A percentile compares a stretch with the other conserved stretches of the same genome.
These are phyloP conservation scores for Cytospora mali DNA, from an alignment of 2,329 filamentous ascomycete species.

Conservation along the genomic window DNA sequence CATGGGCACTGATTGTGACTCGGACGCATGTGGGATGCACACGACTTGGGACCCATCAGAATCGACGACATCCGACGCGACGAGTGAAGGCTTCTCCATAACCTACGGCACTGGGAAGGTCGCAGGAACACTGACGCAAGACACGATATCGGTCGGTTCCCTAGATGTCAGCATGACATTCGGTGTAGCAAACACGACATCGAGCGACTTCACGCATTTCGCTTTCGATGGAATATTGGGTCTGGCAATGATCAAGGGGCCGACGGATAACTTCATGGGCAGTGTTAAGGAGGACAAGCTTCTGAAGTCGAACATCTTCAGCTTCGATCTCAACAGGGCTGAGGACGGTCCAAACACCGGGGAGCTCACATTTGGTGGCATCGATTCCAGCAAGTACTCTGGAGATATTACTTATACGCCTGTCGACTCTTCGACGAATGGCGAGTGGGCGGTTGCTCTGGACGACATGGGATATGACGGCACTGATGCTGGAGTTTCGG, in stretches of 20 bases:
- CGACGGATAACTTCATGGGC: constrained; percentile 68
- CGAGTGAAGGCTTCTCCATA: constrained; percentile 61
- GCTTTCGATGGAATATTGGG: constrained; percentile 89
- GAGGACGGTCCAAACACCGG: constrained; percentile 70
- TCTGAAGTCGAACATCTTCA: constrained; percentile 67
- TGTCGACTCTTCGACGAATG: constrained; percentile 50
- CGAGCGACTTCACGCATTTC: constrained; percentile 73
- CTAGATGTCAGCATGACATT: constrained; percentile 68
- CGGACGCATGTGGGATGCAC: constrained; percentile 68
- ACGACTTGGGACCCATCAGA: constrained; percentile 67
- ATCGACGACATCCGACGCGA: constrained; percentile 64
- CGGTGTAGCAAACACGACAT: constrained; percentile 72
- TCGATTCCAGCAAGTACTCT: constrained; percentile 66
- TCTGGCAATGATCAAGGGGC: constrained; percentile 64
- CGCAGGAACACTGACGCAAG: constrained; percentile 64
- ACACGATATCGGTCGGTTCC: constrained; percentile 68
- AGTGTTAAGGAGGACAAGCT: constrained; percentile 58
- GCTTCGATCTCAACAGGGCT: constrained; percentile 69
- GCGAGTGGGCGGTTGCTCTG: constrained; percentile 74
- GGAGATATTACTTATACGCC: constrained; percentile 70
- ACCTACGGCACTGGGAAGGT: constrained; percentile 79
- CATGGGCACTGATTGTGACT: constrained; percentile 71
- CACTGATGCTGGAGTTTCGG: constrained; percentile 57
- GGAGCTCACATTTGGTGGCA: constrained; percentile 74
- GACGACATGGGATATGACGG: constrained; percentile 67